Evolutionary conservation across 345 rosid genomes (phyloP).

Genomic region (Psidium friedrichsthalianum): DNA sequence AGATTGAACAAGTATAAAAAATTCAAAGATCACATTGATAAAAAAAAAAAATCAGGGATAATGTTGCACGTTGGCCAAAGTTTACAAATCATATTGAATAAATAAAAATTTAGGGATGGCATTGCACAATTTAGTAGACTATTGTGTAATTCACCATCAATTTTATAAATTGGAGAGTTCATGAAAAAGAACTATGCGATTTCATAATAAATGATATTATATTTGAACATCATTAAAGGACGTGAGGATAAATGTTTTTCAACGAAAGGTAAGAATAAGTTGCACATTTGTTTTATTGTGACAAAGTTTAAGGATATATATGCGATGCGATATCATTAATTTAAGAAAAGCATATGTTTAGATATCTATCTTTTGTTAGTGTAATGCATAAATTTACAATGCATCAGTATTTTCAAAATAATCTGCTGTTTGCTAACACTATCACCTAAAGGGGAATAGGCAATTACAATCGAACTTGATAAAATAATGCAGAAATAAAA

Average conservation of each 20-base stretch:
- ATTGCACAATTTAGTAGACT: not conserved
- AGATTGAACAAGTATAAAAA: not conserved
- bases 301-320: not conserved
- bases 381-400: not conserved
- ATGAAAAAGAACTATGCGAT: not conserved
- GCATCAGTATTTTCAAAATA: not conserved
- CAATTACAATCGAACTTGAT: too few relatives aligned
- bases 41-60: not conserved
- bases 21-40: not conserved
- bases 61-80: not conserved
- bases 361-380: not conserved
- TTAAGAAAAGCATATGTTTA: not conserved
- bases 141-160: not conserved
- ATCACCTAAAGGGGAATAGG: too few relatives aligned
- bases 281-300: not conserved
- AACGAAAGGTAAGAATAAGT: not conserved
- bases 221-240: not conserved
- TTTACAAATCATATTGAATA: not conserved
- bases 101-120: not conserved
- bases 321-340: not conserved
- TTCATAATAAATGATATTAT: not conserved
- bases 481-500: too few relatives aligned
- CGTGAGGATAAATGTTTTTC: not conserved
- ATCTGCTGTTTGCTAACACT: too few relatives aligned
- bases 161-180: not conserved